Percentiles rank a stretch among this genome's conserved stretches.
Evolutionary conservation across 345 rosid genomes (phyloP).

Genomic region (Brassica carinata): DNA sequence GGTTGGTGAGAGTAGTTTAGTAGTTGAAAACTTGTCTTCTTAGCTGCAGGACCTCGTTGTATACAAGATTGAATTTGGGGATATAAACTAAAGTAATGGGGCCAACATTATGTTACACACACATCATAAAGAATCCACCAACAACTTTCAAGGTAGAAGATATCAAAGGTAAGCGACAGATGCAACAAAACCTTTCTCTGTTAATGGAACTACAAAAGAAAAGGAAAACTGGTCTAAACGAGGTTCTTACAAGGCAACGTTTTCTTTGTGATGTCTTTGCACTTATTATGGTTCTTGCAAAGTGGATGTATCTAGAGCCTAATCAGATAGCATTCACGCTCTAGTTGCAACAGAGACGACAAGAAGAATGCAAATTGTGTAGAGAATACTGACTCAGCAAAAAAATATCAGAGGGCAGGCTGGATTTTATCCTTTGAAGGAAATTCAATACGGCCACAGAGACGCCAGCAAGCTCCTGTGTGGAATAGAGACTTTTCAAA

Average conservation of each 20-base stretch:
- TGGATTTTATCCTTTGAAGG: conserved; percentile 22
- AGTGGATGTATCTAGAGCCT: conserved; percentile 21
- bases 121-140: conserved; percentile 2
- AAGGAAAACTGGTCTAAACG: not conserved
- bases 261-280: not conserved
- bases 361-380: not conserved
- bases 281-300: not conserved
- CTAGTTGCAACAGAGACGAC: not conserved
- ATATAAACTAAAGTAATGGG: not conserved
- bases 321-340: conserved; percentile 8
- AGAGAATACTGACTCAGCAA: conserved; percentile 18
- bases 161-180: not conserved
- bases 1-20: conserved; percentile 26
- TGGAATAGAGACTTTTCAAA: conserved; percentile 96
- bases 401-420: conserved; percentile 13
- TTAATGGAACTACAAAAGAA: not conserved
- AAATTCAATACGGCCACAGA: conserved; percentile 68
- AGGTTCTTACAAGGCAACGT: conserved; percentile 7
- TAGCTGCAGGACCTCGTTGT: not conserved
- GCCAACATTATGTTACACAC: too few species aligned
- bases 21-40: conserved; percentile 19
- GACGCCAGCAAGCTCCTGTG: conserved; percentile 82
- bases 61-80: conserved; percentile 5
- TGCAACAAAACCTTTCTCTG: conserved; percentile 8
- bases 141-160: not conserved